Evolutionary conservation across 202 grass and related monocot species (phyloP).

Genomic region (Schoenoplectus tabernaemontani): DNA sequence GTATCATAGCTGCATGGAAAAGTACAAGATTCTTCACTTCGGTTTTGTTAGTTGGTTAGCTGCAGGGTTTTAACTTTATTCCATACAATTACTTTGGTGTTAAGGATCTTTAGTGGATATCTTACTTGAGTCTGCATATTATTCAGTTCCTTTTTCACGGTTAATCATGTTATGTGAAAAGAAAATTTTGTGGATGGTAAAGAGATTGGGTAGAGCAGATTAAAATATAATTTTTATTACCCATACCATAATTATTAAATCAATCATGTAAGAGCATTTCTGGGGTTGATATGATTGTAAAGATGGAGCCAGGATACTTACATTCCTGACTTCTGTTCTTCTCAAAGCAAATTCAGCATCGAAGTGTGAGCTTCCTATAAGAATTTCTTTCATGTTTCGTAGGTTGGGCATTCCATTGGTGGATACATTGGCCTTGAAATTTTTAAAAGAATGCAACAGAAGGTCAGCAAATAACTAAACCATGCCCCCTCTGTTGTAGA

Average conservation of each 20-base stretch:
- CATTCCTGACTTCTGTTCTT: too few species aligned
- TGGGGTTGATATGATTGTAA: too few species aligned
- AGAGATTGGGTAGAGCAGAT: neutral
- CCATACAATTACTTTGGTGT: neutral
- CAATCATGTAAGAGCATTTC: too few species aligned
- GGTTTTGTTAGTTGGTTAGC: neutral
- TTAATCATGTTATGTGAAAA: neutral
- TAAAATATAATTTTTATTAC: neutral
- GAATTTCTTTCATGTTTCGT: slow-evolving; percentile 12
- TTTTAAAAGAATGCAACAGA: slow-evolving; percentile 57
- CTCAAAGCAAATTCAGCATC: neutral
- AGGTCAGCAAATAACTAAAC: slow-evolving; percentile 30
- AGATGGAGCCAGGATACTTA: too few species aligned
- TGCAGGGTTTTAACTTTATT: neutral
- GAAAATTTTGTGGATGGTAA: neutral
- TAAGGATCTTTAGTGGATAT: neutral
- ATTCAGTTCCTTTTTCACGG: neutral
- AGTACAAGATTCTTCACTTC: neutral
- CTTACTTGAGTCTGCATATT: neutral
- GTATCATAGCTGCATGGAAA: neutral
- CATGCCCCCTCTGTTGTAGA: neutral
- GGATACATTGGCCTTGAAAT: slow-evolving; percentile 66
- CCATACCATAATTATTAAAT: neutral
- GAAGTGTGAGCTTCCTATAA: neutral
- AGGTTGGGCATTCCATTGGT: slow-evolving; percentile 97